A percentile compares a stretch with the other conserved stretches of the same genome.
phyloP scores from a whole-genome alignment of 495 filamentous ascomycete genomes.

The Filosporella fistucella region DNA sequence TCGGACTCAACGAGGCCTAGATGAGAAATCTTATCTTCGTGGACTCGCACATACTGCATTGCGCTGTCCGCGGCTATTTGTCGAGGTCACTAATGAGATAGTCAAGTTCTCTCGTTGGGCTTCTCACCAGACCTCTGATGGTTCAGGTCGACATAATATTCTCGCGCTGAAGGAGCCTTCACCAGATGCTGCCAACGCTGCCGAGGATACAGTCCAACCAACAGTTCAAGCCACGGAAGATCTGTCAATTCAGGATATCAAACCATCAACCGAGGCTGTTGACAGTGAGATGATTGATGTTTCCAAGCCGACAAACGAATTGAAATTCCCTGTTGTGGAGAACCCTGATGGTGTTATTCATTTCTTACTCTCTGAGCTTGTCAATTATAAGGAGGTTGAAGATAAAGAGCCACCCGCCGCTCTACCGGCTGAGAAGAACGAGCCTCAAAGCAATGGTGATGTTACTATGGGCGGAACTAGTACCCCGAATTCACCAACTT shows the following conservation, averaged over 20 bases:
- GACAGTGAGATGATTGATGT: constrained; percentile 55
- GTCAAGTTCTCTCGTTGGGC: constrained; percentile 65
- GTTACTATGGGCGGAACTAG: constrained; percentile 19
- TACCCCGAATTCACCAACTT: constrained; percentile 9
- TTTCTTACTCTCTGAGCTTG: constrained; percentile 88
- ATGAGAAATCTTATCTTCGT: constrained; percentile 68
- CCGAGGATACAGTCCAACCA: constrained; percentile 24
- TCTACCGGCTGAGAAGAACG: constrained; percentile 13
- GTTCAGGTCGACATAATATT: constrained; percentile 15
- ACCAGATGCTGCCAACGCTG: neutral
- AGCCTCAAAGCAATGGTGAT: constrained; percentile 22
- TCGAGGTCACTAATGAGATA: constrained; percentile 86
- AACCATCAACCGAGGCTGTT: constrained; percentile 44
- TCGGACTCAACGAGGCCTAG: constrained; percentile 49
- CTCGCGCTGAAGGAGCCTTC: constrained; percentile 19
- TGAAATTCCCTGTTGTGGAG: constrained; percentile 82
- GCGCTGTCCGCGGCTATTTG: constrained; percentile 80
- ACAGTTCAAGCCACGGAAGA: constrained; percentile 52
- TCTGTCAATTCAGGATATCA: constrained; percentile 44
- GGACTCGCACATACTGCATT: constrained; percentile 78
- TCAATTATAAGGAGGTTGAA: constrained; percentile 88
- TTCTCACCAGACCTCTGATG: constrained; percentile 26
- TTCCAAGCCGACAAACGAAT: constrained; percentile 54
- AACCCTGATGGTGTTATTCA: constrained; percentile 94
- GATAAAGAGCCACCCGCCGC: constrained; percentile 59